Evolutionary conservation across 116 monocot genomes (phyloP), one percentile per base, ranked within the genome.

Genomic region (Posidonia oceanica): DNA sequence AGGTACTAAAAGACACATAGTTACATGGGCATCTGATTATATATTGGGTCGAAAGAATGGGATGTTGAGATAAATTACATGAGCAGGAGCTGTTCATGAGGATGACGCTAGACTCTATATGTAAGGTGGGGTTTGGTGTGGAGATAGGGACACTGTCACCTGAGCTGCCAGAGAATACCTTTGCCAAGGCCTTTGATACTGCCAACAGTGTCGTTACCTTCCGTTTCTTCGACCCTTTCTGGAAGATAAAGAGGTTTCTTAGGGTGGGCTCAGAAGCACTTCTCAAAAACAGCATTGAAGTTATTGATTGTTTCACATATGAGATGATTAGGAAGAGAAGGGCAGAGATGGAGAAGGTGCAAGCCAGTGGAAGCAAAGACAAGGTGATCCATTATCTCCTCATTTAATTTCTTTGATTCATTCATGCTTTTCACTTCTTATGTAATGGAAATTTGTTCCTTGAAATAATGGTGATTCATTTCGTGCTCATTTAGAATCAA

Each of bases 41-140:
- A 0, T 29, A 29, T 29, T 29, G 29, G 29, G 29, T 29, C 1
- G 29, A 29, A 29, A 29, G 29, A 29, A 29, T 29, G 29, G 62
- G 11, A 37, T 62, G 6, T 48, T 48, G 48, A 7, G 48, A 48
- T 48, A 12, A 48, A 48, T 39, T 16, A 15, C 5, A 14, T 37
- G 20, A 37, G 23, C 71, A 85, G 82, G 88, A 79, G 3, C 44
- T 78, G 44, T 61, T 88, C 29, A 73, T 85, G 88, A 80, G 76
- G 59, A 61, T 79, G 36, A 84, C 88, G 0, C 18, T 88, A 57
- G 88, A 88, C 44, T 88, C 88, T 5, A 88, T 88, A 59, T 82
- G 82, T 51, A 68, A 76, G 64, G 68, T 88, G 7, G 88, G 68
- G 4, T 85, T 88, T 29, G 88, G 88, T 5, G 74, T 83, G 21